A percentile compares a stretch with the other conserved stretches of the same genome.
These are phyloP conservation scores for Trichoderma sp. DNA, from an alignment of 2,329 filamentous ascomycete species.

Conservation along the genomic window DNA sequence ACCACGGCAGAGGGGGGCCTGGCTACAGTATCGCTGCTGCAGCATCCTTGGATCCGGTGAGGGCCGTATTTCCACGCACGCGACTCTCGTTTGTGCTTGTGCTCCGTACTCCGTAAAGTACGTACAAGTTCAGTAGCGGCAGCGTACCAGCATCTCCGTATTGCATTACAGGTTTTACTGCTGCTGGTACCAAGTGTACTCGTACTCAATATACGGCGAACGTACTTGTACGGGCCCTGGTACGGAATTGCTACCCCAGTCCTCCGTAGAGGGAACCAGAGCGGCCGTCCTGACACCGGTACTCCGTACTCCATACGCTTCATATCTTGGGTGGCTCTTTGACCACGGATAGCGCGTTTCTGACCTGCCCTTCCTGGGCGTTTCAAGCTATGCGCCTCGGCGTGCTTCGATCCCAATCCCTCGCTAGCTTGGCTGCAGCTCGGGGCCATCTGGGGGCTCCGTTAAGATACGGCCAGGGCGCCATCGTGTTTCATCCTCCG, in stretches of 20 bases:
- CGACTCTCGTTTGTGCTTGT: constrained; percentile 4
- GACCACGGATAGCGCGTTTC: constrained; percentile 4
- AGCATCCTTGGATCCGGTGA: constrained; percentile 7
- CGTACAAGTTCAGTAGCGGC: background rate
- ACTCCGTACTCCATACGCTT: constrained; percentile 7
- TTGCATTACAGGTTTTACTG: background rate
- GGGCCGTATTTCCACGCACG: constrained; percentile 14
- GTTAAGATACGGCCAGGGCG: constrained; percentile 21
- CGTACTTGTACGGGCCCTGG: background rate
- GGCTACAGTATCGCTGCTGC: background rate
- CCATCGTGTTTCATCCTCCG: constrained; percentile 27
- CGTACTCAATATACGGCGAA: background rate
- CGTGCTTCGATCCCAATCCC: constrained; percentile 7
- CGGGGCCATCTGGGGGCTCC: constrained; percentile 14
- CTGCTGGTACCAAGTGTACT: background rate
- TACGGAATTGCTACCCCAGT: background rate
- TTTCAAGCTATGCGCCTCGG: constrained; percentile 20
- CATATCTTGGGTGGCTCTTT: background rate
- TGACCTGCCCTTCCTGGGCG: constrained; percentile 19
- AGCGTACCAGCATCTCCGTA: background rate
- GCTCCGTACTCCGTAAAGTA: constrained; percentile 1
- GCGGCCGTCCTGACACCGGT: constrained; percentile 13
- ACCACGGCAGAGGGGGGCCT: background rate
- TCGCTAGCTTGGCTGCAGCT: constrained; percentile 20
- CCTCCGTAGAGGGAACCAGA: constrained; percentile 1